Conservation (phyloP, 306 rosid species). For the Hippophae rhamnoides region DNA sequence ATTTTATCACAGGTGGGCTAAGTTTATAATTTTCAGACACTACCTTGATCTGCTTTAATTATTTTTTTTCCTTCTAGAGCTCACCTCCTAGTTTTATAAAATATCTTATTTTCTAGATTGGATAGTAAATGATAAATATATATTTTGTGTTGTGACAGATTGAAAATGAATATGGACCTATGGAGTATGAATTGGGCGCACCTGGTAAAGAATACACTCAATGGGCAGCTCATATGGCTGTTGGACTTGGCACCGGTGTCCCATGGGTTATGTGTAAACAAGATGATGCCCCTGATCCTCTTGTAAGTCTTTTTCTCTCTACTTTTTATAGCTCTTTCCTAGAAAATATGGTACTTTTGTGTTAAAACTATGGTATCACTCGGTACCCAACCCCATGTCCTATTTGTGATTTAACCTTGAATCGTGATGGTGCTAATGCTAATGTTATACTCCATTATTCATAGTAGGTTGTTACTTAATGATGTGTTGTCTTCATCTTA, state of each 20-base stretch:
- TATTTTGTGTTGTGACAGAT: constrained; percentile 42
- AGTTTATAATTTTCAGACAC: constrained; percentile 5
- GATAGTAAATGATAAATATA: constrained; percentile 8
- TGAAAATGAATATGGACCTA: constrained; percentile 95
- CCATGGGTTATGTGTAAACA: constrained; percentile 99
- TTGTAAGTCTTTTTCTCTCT: constrained; percentile 43
- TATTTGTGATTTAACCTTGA: too few relatives aligned
- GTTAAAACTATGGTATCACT: too few relatives aligned
- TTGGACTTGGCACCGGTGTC: constrained; percentile 84
- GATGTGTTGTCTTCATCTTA: constrained; percentile 22
- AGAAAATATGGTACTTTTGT: too few relatives aligned
- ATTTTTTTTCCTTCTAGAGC: not conserved
- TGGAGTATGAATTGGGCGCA: constrained; percentile 81
- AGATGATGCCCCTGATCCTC: constrained; percentile 99
- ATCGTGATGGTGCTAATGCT: constrained; percentile 6
- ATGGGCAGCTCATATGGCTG: constrained; percentile 97
- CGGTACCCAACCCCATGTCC: constrained; percentile 5
- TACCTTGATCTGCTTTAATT: constrained; percentile 5
- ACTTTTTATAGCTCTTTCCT: constrained; percentile 7
- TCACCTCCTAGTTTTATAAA: not conserved
- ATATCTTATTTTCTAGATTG: constrained; percentile 6
- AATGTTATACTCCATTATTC: constrained; percentile 15
- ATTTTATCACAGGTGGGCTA: constrained; percentile 79
- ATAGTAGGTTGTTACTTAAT: constrained; percentile 28
- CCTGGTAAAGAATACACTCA: constrained; percentile 69